Evolutionary conservation across 2,329 filamentous ascomycete genomes (phyloP), one percentile per base, ranked within the genome.

Genomic region (Pseudogymnoascus sp.): DNA sequence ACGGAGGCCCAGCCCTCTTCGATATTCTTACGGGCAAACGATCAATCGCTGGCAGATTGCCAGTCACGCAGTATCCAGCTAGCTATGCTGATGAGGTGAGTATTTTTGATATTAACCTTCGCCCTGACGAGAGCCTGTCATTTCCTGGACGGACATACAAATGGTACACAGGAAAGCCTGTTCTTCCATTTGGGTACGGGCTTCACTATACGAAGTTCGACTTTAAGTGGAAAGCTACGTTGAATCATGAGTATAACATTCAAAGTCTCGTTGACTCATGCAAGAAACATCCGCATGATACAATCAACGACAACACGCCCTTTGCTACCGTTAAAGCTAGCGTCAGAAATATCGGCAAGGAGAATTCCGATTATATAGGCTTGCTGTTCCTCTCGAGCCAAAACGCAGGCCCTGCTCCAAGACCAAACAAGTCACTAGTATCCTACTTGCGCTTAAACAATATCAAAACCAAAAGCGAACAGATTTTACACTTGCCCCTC

Each of bases 201-300:
- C 66, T 85, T 63, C 82, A 85, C 67, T 86, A 85, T 71, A 86
- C 82, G 4, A 80, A 72, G 37, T 85, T 86, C 65, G 64, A 67
- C 12, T 68, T 72, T 5, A 65, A 67, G 12, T 39, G 58, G 39
- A 15, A 33, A 5, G 13, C 55, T 62, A 66, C 35, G 64, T 64
- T 13, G 39, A 60, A 37, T n/a, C n/a, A 37, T 29, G 55, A 25
- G 5, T 60, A 31, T 36, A 39, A 33, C 59, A 79, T 79, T 64
- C 64, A 75, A 1, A 66, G 70, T 5, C 69, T 80, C 3, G 61
- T 75, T 3, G 65, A 68, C 5, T 40, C 39, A 10, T 40, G 15
- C 15, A 40, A 40, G 39, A 21, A 40, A 21, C 39, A 40, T 18
- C 39, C 39, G 9, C 39, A 21, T 13, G 39, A 21, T 21, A 15